A percentile compares a stretch with the other conserved stretches of the same genome.
phyloP scores from a whole-genome alignment of 1,139 yeast genomes.

The Blastobotrys indianensis region DNA sequence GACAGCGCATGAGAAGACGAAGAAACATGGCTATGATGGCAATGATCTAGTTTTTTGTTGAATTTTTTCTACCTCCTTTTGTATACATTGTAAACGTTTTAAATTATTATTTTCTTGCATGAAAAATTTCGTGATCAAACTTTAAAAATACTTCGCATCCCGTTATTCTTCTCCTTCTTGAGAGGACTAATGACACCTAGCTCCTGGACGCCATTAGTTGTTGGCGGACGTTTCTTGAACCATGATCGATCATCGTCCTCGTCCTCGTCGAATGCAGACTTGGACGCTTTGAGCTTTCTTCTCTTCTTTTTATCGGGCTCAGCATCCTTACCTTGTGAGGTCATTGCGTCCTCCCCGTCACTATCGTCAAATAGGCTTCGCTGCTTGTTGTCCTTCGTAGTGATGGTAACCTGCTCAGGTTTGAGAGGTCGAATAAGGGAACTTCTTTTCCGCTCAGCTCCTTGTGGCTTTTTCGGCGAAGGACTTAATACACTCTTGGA shows the following conservation, averaged over 20 bases:
- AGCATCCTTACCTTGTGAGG: constrained; percentile 1
- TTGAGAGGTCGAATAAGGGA: constrained; percentile 6
- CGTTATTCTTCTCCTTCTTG: constrained; percentile 11
- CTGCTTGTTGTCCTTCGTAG: constrained; percentile 18
- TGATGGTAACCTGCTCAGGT: constrained; percentile 12
- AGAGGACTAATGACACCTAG: constrained; percentile 21
- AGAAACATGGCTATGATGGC: too few relatives aligned
- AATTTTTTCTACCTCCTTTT: too few relatives aligned
- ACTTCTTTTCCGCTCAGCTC: not conserved
- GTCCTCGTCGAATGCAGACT: constrained; percentile 14
- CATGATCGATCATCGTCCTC: constrained; percentile 20
- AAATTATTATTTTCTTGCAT: too few relatives aligned
- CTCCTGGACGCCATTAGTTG: not conserved
- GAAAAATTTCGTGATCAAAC: too few relatives aligned
- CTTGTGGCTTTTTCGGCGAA: not conserved
- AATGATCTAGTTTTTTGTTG: too few relatives aligned
- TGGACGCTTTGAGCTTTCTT: constrained; percentile 15
- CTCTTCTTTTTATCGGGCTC: constrained; percentile 7
- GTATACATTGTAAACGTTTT: too few relatives aligned
- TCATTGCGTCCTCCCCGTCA: constrained; percentile 11
- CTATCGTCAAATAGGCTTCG: constrained; percentile 20
- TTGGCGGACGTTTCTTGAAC: constrained; percentile 13
- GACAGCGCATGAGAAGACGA: too few relatives aligned
- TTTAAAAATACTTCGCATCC: constrained; percentile 2
- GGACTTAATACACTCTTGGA: not conserved